Conservation (phyloP, 1,139 yeast species). For the Groenewaldozyma sp. region DNA sequence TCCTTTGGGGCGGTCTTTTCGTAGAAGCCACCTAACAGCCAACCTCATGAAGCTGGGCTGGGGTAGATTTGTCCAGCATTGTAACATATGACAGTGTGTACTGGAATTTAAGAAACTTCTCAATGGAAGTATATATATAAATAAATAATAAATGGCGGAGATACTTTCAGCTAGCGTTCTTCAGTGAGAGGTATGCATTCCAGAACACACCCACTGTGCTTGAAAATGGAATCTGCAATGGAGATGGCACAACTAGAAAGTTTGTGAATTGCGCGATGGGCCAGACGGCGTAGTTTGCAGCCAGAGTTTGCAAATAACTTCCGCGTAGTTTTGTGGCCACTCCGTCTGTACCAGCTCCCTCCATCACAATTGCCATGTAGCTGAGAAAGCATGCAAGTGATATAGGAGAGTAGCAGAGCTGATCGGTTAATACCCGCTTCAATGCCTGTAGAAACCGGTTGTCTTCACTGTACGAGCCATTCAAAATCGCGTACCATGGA, state of each 20-base stretch:
- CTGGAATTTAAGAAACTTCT: no score
- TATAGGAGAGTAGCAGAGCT: conserved; percentile 78
- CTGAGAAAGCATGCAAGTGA: conserved; percentile 74
- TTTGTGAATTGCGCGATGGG: conserved; percentile 88
- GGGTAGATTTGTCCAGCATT: no score
- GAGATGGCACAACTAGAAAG: conserved; percentile 69
- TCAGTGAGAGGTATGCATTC: conserved; percentile 84
- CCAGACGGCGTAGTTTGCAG: conserved; percentile 84
- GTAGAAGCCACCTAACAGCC: no score
- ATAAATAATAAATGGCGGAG: background rate
- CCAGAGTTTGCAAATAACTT: conserved; percentile 65
- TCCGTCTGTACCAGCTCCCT: conserved; percentile 59
- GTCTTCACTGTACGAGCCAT: conserved; percentile 60
- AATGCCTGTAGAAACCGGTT: conserved; percentile 77
- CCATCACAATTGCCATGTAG: conserved; percentile 75
- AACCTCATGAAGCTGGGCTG: no score
- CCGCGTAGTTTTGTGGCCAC: conserved; percentile 53
- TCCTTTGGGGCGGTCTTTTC: no score
- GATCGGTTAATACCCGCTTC: conserved; percentile 83
- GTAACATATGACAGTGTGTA: no score
- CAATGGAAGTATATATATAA: background rate
- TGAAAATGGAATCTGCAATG: conserved; percentile 83
- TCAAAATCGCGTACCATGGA: conserved; percentile 80
- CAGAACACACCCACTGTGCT: conserved; percentile 84
- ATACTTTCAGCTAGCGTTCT: conserved; percentile 34